Percentiles rank a stretch among this genome's conserved stretches.
These are phyloP conservation scores for Parasitella parasitica DNA, from an alignment of 371 early-diverging fungal genomes.

Conservation along the genomic window DNA sequence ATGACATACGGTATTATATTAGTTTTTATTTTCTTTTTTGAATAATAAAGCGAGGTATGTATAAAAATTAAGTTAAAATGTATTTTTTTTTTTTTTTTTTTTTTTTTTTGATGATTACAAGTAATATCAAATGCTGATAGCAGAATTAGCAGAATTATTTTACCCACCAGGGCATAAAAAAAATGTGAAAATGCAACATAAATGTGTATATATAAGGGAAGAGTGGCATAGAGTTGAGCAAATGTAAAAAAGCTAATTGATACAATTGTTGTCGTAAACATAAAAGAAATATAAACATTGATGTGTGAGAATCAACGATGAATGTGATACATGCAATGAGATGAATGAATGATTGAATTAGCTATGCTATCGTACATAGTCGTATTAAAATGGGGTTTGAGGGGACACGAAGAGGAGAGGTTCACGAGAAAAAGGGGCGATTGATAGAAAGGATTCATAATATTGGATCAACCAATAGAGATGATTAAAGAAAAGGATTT, in stretches of 20 bases:
- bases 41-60: not conserved
- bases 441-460: not conserved
- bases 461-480: not conserved
- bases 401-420: not conserved
- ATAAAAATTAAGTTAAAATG: not conserved
- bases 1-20: too few relatives aligned
- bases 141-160: not conserved
- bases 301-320: not conserved
- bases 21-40: too few relatives aligned
- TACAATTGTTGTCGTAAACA: not conserved
- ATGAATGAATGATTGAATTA: not conserved
- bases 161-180: conserved; percentile 3
- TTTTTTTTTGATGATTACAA: conserved; percentile 1
- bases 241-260: not conserved
- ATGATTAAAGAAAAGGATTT: not conserved
- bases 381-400: not conserved
- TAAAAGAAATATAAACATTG: not conserved
- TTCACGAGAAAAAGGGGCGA: not conserved
- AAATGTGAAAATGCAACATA: not conserved
- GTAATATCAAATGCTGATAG: not conserved
- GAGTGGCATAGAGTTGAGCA: not conserved
- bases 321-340: not conserved
- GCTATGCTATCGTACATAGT: not conserved
- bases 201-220: not conserved
- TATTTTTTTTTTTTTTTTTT: not conserved